Evolutionary conservation across 1,284 basidiomycete genomes (phyloP).

Genomic region (Leccinum insolens): DNA sequence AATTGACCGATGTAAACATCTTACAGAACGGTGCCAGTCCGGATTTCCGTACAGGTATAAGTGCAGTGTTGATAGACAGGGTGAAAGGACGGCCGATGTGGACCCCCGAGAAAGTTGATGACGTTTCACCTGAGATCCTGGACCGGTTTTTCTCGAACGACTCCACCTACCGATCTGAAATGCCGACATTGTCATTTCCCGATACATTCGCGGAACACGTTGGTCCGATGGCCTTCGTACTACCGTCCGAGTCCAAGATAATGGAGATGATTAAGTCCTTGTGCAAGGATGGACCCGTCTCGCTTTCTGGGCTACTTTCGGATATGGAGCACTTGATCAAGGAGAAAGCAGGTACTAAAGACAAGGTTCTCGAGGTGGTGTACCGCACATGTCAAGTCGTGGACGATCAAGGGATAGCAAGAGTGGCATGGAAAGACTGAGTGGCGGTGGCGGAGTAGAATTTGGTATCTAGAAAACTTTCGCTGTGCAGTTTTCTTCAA

Average conservation of each 20-base stretch:
- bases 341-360: slow-evolving; percentile 70
- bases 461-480: neutral
- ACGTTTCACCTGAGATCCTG: slow-evolving; percentile 60
- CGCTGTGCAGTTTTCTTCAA: slow-evolving; percentile 1
- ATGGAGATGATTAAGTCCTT: slow-evolving; percentile 59
- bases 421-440: slow-evolving; percentile 61
- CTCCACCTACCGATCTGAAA: slow-evolving; percentile 48
- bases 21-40: slow-evolving; percentile 70
- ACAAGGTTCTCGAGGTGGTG: slow-evolving; percentile 77
- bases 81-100: slow-evolving; percentile 58
- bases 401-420: slow-evolving; percentile 56
- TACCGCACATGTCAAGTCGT: slow-evolving; percentile 60
- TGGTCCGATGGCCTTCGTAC: slow-evolving; percentile 56
- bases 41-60: slow-evolving; percentile 85
- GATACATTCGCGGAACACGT: slow-evolving; percentile 32
- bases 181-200: slow-evolving; percentile 54
- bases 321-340: slow-evolving; percentile 51
- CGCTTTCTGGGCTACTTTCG: slow-evolving; percentile 60
- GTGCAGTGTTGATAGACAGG: slow-evolving; percentile 71
- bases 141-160: slow-evolving; percentile 61
- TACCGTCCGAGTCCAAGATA: slow-evolving; percentile 74
- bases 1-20: slow-evolving; percentile 17
- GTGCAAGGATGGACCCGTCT: slow-evolving; percentile 56
- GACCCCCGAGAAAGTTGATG: slow-evolving; percentile 62
- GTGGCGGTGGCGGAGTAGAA: slow-evolving; percentile 1